A percentile compares a stretch with the other conserved stretches of the same genome.
Evolutionary conservation across 2,329 filamentous ascomycete genomes (phyloP).

Genomic region (Arachnopeziza araneosa): DNA sequence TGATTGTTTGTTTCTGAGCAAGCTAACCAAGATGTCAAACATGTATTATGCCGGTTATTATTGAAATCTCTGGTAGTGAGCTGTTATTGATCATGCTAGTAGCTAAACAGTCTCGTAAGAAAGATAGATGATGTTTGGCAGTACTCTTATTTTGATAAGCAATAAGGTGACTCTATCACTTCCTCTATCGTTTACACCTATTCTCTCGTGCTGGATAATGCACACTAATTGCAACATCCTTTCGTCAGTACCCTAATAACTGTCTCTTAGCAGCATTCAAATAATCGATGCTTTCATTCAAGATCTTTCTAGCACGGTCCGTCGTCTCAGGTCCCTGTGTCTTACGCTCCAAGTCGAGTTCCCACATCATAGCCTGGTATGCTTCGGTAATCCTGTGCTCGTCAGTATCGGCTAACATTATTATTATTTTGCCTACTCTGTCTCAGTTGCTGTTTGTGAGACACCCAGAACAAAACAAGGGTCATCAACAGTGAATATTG

Average conservation of each 20-base stretch:
- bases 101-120: too few relatives aligned
- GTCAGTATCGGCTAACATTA: background rate
- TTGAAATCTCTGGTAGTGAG: too few relatives aligned
- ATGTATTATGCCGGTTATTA: too few relatives aligned
- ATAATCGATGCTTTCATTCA: slow-evolving; percentile 9
- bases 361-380: slow-evolving; percentile 1
- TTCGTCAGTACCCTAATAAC: slow-evolving; percentile 8
- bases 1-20: too few relatives aligned
- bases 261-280: slow-evolving; percentile 14
- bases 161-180: too few relatives aligned
- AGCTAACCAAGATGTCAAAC: too few relatives aligned
- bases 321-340: background rate
- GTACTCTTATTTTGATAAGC: too few relatives aligned
- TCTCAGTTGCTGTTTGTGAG: slow-evolving; percentile 10
- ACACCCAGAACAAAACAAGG: slow-evolving; percentile 23
- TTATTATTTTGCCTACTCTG: slow-evolving; percentile 11
- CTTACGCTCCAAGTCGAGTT: slow-evolving; percentile 15
- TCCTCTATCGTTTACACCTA: too few relatives aligned
- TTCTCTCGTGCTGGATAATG: too few relatives aligned
- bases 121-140: too few relatives aligned
- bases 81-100: too few relatives aligned
- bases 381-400: background rate
- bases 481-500: slow-evolving; percentile 4
- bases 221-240: background rate
- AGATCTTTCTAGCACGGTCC: slow-evolving; percentile 2